These are phyloP conservation scores for Zarea fungicola DNA, from an alignment of 2,329 filamentous ascomycete species.

Conservation along the genomic window DNA sequence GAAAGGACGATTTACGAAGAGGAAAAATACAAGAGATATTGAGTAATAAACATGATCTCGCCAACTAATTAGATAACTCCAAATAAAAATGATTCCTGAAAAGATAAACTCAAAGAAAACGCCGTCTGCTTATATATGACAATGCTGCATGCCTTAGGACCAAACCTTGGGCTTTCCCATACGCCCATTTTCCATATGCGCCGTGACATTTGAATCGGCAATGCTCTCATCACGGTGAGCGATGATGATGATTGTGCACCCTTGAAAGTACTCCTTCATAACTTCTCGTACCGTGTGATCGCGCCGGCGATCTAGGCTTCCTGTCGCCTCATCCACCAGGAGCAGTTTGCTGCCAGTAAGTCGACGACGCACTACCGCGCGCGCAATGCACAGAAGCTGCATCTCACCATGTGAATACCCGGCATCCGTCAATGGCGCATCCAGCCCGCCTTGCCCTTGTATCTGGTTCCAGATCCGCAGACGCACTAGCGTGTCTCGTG, in stretches of 20 bases:
- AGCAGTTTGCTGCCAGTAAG: not conserved
- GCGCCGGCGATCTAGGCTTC: not conserved
- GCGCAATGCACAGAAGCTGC: conserved; percentile 6
- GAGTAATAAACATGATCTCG: too few species aligned
- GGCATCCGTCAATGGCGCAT: not conserved
- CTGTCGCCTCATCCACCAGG: conserved; percentile 4
- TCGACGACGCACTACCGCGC: not conserved
- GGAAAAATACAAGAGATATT: too few species aligned
- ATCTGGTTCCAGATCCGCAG: conserved; percentile 1
- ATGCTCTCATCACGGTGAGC: conserved; percentile 7
- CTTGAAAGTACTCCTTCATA: conserved; percentile 5
- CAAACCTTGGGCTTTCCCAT: not conserved
- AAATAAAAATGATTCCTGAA: too few species aligned
- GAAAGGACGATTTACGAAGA: too few species aligned
- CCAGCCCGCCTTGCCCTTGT: not conserved
- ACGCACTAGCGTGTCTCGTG: not conserved
- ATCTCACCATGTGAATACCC: conserved; percentile 7
- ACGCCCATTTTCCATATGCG: not conserved
- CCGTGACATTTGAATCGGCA: not conserved
- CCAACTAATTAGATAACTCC: too few species aligned
- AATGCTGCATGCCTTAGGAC: too few species aligned
- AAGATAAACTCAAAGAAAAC: too few species aligned
- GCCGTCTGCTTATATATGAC: too few species aligned
- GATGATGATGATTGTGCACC: not conserved
- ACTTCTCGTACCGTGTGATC: not conserved